These are phyloP conservation scores for Metschnikowia baotianmanensis DNA, from an alignment of 805 yeast species.

Conservation along the genomic window DNA sequence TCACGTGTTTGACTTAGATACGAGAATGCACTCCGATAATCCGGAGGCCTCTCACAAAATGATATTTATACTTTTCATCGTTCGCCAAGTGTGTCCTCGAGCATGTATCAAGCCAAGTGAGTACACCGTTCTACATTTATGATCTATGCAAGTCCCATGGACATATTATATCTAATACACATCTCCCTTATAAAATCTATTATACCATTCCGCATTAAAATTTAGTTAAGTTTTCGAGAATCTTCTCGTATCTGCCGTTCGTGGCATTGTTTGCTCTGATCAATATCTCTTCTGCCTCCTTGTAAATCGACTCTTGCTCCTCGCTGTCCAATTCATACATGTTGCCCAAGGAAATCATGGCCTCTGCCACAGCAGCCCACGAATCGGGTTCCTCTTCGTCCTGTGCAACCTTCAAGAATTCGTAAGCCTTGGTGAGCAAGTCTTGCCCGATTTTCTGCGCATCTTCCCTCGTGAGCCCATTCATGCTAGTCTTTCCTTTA, in stretches of 20 bases:
- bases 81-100: no score
- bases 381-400: slow-evolving; percentile 73
- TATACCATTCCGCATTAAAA: slow-evolving; percentile 1
- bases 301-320: slow-evolving; percentile 66
- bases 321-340: slow-evolving; percentile 59
- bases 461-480: slow-evolving; percentile 36
- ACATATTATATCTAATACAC: no score
- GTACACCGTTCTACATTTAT: no score
- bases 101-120: no score
- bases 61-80: no score
- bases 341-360: slow-evolving; percentile 76
- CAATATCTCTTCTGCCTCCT: slow-evolving; percentile 65
- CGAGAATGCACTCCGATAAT: neutral
- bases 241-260: slow-evolving; percentile 68
- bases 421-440: slow-evolving; percentile 52
- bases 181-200: neutral
- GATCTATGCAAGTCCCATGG: no score
- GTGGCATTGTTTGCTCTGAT: slow-evolving; percentile 76
- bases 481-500: slow-evolving; percentile 31
- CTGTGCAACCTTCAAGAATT: slow-evolving; percentile 56
- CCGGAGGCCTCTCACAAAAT: neutral
- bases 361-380: slow-evolving; percentile 86
- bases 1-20: slow-evolving; percentile 13
- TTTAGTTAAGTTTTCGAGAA: slow-evolving; percentile 51
- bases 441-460: slow-evolving; percentile 51